phyloP scores from a whole-genome alignment of 495 filamentous ascomycete genomes.

The Glonium stellatum region DNA sequence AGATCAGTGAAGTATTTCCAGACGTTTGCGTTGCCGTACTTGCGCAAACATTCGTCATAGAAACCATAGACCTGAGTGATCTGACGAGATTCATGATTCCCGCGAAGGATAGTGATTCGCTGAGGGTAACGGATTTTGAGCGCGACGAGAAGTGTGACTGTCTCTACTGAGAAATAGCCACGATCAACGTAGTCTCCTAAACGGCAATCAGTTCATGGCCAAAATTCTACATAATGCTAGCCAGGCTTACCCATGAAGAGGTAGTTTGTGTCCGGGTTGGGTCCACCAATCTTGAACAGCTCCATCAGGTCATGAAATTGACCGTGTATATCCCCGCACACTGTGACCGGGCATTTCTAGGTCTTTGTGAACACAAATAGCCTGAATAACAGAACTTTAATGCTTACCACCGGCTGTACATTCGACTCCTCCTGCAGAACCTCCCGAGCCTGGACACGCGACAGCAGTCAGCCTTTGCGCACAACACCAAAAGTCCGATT shows the following conservation, averaged over 20 bases:
- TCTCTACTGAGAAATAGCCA: conserved; percentile 95
- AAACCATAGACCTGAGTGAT: conserved; percentile 98
- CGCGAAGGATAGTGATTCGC: conserved; percentile 92
- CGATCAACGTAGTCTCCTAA: conserved; percentile 93
- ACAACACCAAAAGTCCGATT: background rate
- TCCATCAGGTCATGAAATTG: conserved; percentile 99
- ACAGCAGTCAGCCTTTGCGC: conserved; percentile 25
- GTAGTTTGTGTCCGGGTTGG: conserved; percentile 96
- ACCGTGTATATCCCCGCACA: conserved; percentile 56
- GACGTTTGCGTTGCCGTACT: conserved; percentile 94
- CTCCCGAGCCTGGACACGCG: conserved; percentile 67
- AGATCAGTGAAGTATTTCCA: conserved; percentile 99
- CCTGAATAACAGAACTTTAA: background rate
- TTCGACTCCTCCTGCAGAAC: conserved; percentile 96
- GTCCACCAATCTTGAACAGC: conserved; percentile 89
- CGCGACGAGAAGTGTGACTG: conserved; percentile 87
- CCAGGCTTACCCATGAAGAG: conserved; percentile 55
- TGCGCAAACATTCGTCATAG: conserved; percentile 96
- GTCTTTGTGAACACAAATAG: background rate
- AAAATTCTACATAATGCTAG: background rate
- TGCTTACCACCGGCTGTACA: conserved; percentile 93
- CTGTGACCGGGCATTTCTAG: conserved; percentile 40
- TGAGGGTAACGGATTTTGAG: conserved; percentile 97
- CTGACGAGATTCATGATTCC: conserved; percentile 95
- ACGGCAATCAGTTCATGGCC: conserved; percentile 3